Evolutionary conservation across 2,329 filamentous ascomycete genomes (phyloP).

Genomic region (Fusarium burgessii): DNA sequence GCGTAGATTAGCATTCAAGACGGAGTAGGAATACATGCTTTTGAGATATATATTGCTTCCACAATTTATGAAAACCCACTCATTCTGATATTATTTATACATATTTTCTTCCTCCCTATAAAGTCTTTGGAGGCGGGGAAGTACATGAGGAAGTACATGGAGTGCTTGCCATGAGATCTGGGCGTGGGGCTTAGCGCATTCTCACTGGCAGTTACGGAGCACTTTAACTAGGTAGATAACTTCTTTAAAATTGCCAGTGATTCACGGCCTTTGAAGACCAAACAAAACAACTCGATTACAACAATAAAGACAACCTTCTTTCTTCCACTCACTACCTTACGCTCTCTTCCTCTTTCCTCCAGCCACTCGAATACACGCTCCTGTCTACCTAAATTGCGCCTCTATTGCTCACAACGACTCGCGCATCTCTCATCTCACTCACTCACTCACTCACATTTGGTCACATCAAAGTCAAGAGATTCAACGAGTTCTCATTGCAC

Average conservation of each 20-base stretch:
- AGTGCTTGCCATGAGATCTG: not conserved
- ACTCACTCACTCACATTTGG: not conserved
- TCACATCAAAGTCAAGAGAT: no score
- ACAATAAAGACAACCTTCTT: not conserved
- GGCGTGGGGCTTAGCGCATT: not conserved
- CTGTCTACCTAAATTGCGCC: not conserved
- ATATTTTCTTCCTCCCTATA: not conserved
- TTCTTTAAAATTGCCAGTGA: not conserved
- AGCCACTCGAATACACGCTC: not conserved
- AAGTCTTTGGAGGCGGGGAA: not conserved
- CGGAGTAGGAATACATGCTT: not conserved
- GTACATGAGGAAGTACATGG: no score
- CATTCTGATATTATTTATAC: not conserved
- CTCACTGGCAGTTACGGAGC: not conserved
- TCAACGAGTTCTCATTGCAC: not conserved
- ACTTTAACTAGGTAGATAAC: no score
- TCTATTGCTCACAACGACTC: not conserved
- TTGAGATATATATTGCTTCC: not conserved
- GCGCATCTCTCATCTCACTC: not conserved
- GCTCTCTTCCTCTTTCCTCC: not conserved
- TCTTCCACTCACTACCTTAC: not conserved
- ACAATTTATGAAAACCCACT: no score
- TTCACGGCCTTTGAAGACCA: not conserved
- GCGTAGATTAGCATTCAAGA: not conserved
- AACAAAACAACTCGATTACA: constrained; percentile 16